Evolutionary conservation across 345 rosid species (phyloP).

Genomic region (Pugionium dolabratum): DNA sequence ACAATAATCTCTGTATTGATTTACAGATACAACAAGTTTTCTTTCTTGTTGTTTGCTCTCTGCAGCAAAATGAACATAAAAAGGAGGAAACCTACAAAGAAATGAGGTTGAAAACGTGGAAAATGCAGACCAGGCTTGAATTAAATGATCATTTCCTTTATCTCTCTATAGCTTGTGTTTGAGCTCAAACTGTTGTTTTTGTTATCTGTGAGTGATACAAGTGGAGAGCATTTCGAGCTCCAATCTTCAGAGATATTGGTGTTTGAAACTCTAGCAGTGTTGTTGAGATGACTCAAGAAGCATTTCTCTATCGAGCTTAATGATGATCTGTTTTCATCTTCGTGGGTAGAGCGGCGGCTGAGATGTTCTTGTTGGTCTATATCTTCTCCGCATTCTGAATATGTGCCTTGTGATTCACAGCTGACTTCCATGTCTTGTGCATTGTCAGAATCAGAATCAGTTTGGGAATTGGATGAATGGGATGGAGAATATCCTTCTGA

Average conservation of each 20-base stretch:
- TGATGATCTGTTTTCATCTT: conserved; percentile 55
- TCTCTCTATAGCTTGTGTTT: conserved; percentile 29
- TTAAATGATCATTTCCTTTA: conserved; percentile 35
- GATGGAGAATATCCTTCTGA: conserved; percentile 65
- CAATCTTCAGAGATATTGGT: conserved; percentile 33
- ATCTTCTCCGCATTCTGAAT: conserved; percentile 44
- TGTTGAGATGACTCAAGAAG: conserved; percentile 61
- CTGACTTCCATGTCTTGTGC: conserved; percentile 82
- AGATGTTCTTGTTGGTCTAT: conserved; percentile 42
- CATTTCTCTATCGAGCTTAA: conserved; percentile 61
- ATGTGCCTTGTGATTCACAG: conserved; percentile 60
- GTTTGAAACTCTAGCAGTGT: conserved; percentile 37
- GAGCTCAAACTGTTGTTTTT: conserved; percentile 27
- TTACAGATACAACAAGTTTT: conserved; percentile 48
- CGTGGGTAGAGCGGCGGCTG: conserved; percentile 37
- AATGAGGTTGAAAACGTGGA: conserved; percentile 16
- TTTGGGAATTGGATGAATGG: conserved; percentile 56
- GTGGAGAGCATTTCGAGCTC: conserved; percentile 36
- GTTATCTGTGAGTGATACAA: conserved; percentile 23
- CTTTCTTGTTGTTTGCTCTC: background rate
- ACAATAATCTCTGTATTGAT: conserved; percentile 49
- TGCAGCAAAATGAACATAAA: conserved; percentile 26
- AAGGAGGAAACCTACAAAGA: conserved; percentile 28
- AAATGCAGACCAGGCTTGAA: conserved; percentile 20
- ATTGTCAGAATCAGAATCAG: conserved; percentile 63